phyloP scores from a whole-genome alignment of 2,329 filamentous ascomycete species.

The Neopestalotiopsis clavispora region DNA sequence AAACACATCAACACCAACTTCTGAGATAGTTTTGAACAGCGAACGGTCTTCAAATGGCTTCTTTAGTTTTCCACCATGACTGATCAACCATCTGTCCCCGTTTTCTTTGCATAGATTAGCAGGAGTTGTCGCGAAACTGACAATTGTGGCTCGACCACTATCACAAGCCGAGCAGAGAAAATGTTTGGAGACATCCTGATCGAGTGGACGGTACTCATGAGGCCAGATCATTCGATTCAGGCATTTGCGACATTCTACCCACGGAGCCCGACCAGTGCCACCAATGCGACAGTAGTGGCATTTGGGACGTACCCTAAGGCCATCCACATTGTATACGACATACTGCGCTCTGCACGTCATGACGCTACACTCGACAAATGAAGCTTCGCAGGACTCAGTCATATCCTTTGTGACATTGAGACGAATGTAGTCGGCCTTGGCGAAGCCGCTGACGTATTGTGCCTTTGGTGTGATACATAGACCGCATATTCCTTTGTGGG shows the following conservation, averaged over 20 bases:
- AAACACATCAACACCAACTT: conserved; percentile 38
- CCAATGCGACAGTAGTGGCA: conserved; percentile 52
- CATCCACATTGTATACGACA: conserved; percentile 49
- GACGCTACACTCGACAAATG: conserved; percentile 55
- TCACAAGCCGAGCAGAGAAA: conserved; percentile 50
- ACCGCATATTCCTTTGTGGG: conserved; percentile 41
- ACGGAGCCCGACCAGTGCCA: conserved; percentile 37
- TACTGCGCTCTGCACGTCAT: conserved; percentile 52
- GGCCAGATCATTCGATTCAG: conserved; percentile 54
- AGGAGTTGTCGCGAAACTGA: conserved; percentile 42
- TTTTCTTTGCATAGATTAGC: conserved; percentile 45
- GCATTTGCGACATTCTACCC: conserved; percentile 50
- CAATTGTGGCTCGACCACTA: conserved; percentile 39
- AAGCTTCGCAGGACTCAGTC: conserved; percentile 34
- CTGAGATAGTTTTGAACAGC: conserved; percentile 43
- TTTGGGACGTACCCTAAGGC: conserved; percentile 50
- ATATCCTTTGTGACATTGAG: conserved; percentile 38
- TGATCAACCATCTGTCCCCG: conserved; percentile 47
- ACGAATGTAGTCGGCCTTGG: conserved; percentile 28
- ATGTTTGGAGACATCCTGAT: conserved; percentile 29
- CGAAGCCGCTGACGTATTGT: conserved; percentile 25
- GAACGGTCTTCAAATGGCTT: conserved; percentile 44
- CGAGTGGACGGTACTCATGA: conserved; percentile 42
- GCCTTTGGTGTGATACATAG: conserved; percentile 14
- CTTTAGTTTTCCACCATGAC: conserved; percentile 41